phyloP scores from a whole-genome alignment of 169 alveolate species.

The Eimeria tenella region DNA sequence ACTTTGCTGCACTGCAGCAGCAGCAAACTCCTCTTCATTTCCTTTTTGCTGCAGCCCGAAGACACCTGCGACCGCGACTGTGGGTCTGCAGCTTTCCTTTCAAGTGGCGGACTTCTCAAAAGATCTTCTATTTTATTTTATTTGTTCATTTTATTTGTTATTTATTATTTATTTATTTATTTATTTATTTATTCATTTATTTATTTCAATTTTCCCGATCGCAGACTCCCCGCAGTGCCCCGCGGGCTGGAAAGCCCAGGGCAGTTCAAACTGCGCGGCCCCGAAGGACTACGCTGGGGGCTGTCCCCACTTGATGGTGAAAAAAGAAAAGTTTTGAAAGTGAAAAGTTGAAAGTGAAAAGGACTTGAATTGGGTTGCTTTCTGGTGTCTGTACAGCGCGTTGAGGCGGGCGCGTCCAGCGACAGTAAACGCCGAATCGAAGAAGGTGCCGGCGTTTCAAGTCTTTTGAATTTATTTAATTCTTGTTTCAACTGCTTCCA shows the following conservation, averaged over 20 bases:
- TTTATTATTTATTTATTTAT: neutral
- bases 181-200: neutral
- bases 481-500: too few relatives aligned
- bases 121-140: neutral
- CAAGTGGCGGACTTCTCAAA: too few relatives aligned
- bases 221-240: conserved; percentile 63
- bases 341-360: too few relatives aligned
- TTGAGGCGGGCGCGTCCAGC: neutral
- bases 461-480: neutral
- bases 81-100: neutral
- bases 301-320: conserved; percentile 68
- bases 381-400: too few relatives aligned
- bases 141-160: neutral
- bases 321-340: too few relatives aligned
- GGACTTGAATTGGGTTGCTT: too few relatives aligned
- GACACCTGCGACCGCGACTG: conserved; percentile 13
- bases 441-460: neutral
- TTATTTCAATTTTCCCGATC: neutral
- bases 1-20: neutral
- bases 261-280: conserved; percentile 36
- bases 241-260: conserved; percentile 49
- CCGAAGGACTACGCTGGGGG: conserved; percentile 45
- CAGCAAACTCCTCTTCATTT: neutral
- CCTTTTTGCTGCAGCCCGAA: neutral
- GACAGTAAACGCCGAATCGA: neutral